phyloP scores from a whole-genome alignment of 2,329 filamentous ascomycete species.

The Aspergillus carbonarius region DNA sequence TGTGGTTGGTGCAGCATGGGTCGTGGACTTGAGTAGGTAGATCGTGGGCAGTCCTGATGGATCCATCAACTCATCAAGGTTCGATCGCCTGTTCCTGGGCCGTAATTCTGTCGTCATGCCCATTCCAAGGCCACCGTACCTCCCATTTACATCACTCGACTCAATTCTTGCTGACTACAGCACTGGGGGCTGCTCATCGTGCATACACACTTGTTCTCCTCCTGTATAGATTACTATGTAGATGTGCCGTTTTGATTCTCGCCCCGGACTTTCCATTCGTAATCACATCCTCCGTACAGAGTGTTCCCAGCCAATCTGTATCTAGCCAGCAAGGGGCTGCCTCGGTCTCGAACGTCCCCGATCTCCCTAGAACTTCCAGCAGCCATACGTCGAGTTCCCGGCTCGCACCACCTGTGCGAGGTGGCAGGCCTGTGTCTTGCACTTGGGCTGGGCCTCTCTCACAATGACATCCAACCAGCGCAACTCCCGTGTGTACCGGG shows the following conservation, averaged over 20 bases:
- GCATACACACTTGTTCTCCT: neutral
- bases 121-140: neutral
- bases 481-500: slow-evolving; percentile 63
- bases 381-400: slow-evolving; percentile 36
- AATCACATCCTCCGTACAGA: neutral
- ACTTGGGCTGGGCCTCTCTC: slow-evolving; percentile 37
- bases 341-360: neutral
- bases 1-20: too few relatives aligned
- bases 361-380: slow-evolving; percentile 35
- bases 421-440: slow-evolving; percentile 35
- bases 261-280: neutral
- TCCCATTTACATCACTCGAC: neutral
- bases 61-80: neutral
- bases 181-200: neutral
- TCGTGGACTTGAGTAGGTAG: too few relatives aligned
- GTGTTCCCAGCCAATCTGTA: neutral
- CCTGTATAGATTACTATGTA: neutral
- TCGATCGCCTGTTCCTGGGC: neutral
- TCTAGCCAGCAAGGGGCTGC: slow-evolving; percentile 8
- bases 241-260: neutral
- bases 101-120: neutral
- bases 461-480: slow-evolving; percentile 63
- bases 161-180: neutral
- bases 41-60: neutral
- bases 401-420: slow-evolving; percentile 35